Evolutionary conservation across 345 rosid species (phyloP), one percentile per base, ranked within the genome.

Genomic region (Eucalyptus brandiana): DNA sequence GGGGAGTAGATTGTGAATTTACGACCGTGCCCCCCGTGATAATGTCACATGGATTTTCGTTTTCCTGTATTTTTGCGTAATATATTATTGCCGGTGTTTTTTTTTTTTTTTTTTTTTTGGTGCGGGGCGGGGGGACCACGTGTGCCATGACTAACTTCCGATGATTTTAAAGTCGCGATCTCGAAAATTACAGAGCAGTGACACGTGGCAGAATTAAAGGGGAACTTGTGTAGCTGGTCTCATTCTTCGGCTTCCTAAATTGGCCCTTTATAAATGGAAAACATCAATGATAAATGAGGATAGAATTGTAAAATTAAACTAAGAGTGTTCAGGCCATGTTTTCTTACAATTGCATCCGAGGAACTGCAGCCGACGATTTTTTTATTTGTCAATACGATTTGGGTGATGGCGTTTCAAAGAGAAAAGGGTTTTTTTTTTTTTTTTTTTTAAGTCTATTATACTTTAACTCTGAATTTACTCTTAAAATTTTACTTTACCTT

Each of bases 281-380:
- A 1, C 12, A 17, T 32, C 11, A 16, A n/a, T 16, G 18, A 15
- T n/a, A 9, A 67, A 67, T 32, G 37, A 65, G 37, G 37, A 65
- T 65, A n/a, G 30, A 62, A 30, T 28, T 13, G 34, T 62, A 62
- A 60, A 3, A 12, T 62, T 56, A 0, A 62, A 24, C 7, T 30
- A 62, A 62, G 16, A 6, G 17, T 13, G 69, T 62, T 30, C 8
- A 2, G 16, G 34, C 18, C 34, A 14, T 1, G 5, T 62, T 30
- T 7, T 30, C 19, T 62, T 14, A 2, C 1, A 2, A 62, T 62
- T 30, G 1, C 37, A n/a, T 1, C 16, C 37, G 18, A n/a, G 4
- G 1, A 4, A 30, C 15, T n/a, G 0, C 6, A 3, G 5, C 8
- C 3, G 19, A n/a, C 37, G 10, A 7, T 30, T 62, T 30, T 14